Percentiles rank a stretch among this genome's conserved stretches.
Evolutionary conservation across 1,284 basidiomycete species (phyloP).

Genomic region (Ceratobasidium sp.): DNA sequence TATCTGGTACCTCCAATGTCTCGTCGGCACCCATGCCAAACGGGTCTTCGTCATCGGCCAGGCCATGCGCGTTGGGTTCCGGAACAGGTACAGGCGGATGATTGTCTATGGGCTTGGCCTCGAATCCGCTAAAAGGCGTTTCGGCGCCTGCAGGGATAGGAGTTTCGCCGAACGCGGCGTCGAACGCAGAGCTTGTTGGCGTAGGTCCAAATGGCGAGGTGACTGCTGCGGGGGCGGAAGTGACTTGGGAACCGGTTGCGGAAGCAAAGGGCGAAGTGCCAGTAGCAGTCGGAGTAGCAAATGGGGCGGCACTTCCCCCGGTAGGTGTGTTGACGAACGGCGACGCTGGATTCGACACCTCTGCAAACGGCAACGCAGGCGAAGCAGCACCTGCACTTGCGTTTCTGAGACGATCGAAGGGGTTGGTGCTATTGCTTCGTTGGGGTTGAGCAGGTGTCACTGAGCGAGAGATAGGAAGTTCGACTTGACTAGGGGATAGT

Average conservation of each 20-base stretch:
- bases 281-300: constrained; percentile 2
- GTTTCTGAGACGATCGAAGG: constrained; percentile 79
- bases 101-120: not conserved
- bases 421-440: constrained; percentile 79
- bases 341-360: constrained; percentile 50
- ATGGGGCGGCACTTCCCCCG: not conserved
- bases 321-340: constrained; percentile 47
- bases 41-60: constrained; percentile 55
- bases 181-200: not conserved
- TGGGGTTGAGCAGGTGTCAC: constrained; percentile 46
- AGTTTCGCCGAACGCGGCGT: constrained; percentile 5
- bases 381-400: constrained; percentile 30
- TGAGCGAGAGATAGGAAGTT: constrained; percentile 37
- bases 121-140: not conserved
- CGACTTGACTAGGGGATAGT: constrained; percentile 33
- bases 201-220: not conserved
- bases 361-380: constrained; percentile 54
- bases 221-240: no score
- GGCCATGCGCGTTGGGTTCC: constrained; percentile 38
- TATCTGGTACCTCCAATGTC: constrained; percentile 42
- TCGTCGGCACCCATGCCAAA: constrained; percentile 58
- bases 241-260: not conserved
- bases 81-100: constrained; percentile 22
- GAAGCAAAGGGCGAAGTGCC: not conserved
- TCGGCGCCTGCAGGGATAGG: not conserved